Evolutionary conservation across 1,139 yeast species (phyloP).

Genomic region (Saccharomycopsis hybrid): DNA sequence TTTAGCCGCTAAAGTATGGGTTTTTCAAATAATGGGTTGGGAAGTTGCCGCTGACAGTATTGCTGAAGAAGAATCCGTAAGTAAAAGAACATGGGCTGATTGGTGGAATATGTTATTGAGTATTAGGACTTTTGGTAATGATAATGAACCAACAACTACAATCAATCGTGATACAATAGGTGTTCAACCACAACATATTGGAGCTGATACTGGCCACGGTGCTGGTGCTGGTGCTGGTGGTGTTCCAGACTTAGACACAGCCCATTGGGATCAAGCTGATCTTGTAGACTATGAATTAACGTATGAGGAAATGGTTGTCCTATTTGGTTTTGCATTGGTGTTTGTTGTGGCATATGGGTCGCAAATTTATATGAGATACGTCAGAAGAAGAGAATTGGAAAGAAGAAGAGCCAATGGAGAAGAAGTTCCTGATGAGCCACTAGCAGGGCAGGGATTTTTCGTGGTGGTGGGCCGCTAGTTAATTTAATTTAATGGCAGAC

Average conservation of each 20-base stretch:
- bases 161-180: too few species aligned
- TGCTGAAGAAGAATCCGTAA: too few species aligned
- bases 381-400: slow-evolving; percentile 8
- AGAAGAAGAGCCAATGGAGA: slow-evolving; percentile 11
- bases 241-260: too few species aligned
- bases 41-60: neutral
- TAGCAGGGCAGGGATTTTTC: slow-evolving; percentile 8
- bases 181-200: too few species aligned
- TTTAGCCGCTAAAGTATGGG: slow-evolving; percentile 31
- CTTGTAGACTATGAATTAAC: slow-evolving; percentile 6
- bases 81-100: neutral
- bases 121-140: too few species aligned
- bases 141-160: too few species aligned
- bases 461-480: too few species aligned
- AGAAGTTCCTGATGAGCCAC: neutral
- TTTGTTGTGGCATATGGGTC: slow-evolving; percentile 9
- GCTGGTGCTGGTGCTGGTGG: too few species aligned
- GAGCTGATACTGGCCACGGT: too few species aligned
- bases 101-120: neutral
- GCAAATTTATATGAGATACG: slow-evolving; percentile 8
- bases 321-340: neutral
- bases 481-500: too few species aligned
- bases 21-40: slow-evolving; percentile 16
- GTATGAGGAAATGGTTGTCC: neutral
- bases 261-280: too few species aligned